These are phyloP conservation scores for Suhomyces terraborum DNA, from an alignment of 1,139 yeast genomes.

Conservation along the genomic window DNA sequence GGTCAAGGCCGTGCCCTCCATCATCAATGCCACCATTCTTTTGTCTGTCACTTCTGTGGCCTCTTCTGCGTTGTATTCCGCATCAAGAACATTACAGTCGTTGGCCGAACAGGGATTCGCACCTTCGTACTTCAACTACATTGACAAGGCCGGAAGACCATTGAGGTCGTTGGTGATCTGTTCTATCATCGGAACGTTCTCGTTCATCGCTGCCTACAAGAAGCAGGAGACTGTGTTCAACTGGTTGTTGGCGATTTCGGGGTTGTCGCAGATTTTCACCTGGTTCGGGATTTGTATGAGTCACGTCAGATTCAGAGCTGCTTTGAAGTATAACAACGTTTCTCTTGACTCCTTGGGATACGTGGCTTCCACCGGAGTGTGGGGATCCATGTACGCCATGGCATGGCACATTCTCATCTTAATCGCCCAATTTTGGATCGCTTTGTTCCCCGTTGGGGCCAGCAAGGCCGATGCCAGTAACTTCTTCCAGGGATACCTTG, in stretches of 20 bases:
- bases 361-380: slow-evolving; percentile 42
- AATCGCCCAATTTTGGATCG: slow-evolving; percentile 47
- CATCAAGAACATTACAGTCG: slow-evolving; percentile 47
- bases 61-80: slow-evolving; percentile 46
- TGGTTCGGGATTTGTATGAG: slow-evolving; percentile 47
- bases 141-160: slow-evolving; percentile 48
- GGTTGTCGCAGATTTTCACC: slow-evolving; percentile 44
- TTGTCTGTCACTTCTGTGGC: slow-evolving; percentile 50
- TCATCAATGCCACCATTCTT: slow-evolving; percentile 47
- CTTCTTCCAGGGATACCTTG: slow-evolving; percentile 43
- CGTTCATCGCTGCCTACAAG: slow-evolving; percentile 42
- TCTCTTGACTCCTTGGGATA: slow-evolving; percentile 41
- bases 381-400: slow-evolving; percentile 42
- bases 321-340: slow-evolving; percentile 38
- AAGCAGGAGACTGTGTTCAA: slow-evolving; percentile 45
- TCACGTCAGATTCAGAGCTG: slow-evolving; percentile 46
- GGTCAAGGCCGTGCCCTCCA: slow-evolving; percentile 41
- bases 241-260: slow-evolving; percentile 49
- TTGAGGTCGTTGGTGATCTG: slow-evolving; percentile 40
- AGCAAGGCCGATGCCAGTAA: slow-evolving; percentile 30
- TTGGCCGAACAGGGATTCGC: slow-evolving; percentile 48
- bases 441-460: slow-evolving; percentile 40
- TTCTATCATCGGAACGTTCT: slow-evolving; percentile 32
- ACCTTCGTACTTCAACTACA: slow-evolving; percentile 43
- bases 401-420: slow-evolving; percentile 38